Evolutionary conservation across 352 stramenopile genomes (phyloP), one percentile per base, ranked within the genome.

Genomic region (Phytophthora pistaciae): DNA sequence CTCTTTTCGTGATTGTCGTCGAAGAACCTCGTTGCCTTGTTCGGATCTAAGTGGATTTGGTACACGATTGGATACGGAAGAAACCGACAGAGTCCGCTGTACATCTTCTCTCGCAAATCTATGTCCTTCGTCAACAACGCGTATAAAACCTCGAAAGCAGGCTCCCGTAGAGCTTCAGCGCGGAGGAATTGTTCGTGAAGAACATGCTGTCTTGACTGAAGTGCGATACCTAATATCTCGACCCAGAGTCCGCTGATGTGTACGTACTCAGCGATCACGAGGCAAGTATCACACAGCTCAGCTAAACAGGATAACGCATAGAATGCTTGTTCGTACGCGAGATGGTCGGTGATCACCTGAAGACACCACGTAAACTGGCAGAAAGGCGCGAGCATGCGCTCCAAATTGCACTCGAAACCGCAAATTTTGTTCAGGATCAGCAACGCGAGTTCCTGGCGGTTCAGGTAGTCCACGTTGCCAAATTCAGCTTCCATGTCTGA

Each of bases 1-100:
- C 84, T 92, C 59, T 94, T 95, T 9, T 94, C 85, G 58, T 94
- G 86, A 59, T 93, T 91, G 68, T 93, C 88, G 31, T 95, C 88
- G 36, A 95, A 95, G 60, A 94, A 94, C 50, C 89, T 77, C 7
- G 77, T 72, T 13, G 88, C 83, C 38, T 90, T 87, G 64, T 73
- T 91, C 8, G 87, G 87, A 63, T 95, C 86, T 48, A 94, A 58
- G 53, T 95, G 86, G 58, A 95, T 89, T 75, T 94, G 86, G 57
- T 94, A 95, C 25, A 95, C 86, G 52, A 95, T 79, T 5, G 88
- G 86, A 44, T 95, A 94, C 21, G 88, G 88, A 52, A 95, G 70
- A 63, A 95, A 95, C 1, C 86, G 78, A 20, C 84, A 90, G 13
- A 95, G 72, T 0, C 77, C 80, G 21, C 74, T 89, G 60, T 92